Evolutionary conservation across 768 basidiomycete genomes (phyloP), one percentile per base, ranked within the genome.

Genomic region (Lactifluus volemus): DNA sequence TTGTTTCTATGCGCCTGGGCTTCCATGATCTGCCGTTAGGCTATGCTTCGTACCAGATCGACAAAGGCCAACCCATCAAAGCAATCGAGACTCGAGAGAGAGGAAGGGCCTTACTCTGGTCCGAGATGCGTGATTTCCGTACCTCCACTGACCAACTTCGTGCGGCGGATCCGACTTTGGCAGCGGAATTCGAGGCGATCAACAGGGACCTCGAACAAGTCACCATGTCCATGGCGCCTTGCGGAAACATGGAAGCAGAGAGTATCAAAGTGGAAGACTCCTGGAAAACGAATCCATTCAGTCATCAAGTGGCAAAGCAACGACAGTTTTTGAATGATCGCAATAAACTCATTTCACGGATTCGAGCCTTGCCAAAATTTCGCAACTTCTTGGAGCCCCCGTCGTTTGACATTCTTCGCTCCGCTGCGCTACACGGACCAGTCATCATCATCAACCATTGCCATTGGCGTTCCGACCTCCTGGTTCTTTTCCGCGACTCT

Each of bases 31-130:
- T 56, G 36, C 55, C 47, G 4, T 48, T 49, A 19, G 21, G 49
- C 8, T 49, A 56, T 25, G 55, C 55, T 12, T 56, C 55, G 19
- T 49, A 56, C 25, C 47, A 29, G 8, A 29, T 56, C 41, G 10
- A 38, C 14, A 25, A 8, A 0, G 36, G 47, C 25, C 45, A 48
- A 39, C 14, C 15, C 9, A 45, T 19, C 19, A 15, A 10, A n/a
- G 61, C 61, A 2, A 38, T 63, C 25, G 62, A 64, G 7, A 30
- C 48, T 36, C 41, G 63, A 14, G 63, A 64, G 21, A 34, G 56
- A 21, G 63, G 63, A 5, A 29, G 63, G 10, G n/a, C 61, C 34
- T 21, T 64, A 15, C 51, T 64, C 4, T 64, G 63, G 63, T 53
- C 51, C 0, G 44, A 63, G 47, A 39, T 64, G 32, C 61, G 47